Evolutionary conservation across 106 monocot species (phyloP).

Genomic region (Dendrobium officinale): DNA sequence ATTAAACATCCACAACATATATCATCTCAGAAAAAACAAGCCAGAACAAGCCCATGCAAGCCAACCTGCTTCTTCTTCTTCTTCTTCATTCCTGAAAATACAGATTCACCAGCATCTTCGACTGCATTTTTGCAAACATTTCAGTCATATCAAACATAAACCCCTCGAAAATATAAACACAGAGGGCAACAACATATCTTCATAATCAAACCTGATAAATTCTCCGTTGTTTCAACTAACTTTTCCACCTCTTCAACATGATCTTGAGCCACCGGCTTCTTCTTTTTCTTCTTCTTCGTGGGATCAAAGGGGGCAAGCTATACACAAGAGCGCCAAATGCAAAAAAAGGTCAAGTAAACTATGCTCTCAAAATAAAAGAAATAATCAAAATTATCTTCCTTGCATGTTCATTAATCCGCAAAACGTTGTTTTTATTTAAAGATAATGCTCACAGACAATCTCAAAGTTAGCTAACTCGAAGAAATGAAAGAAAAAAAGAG

Average conservation of each 20-base stretch:
- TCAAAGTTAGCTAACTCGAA: neutral
- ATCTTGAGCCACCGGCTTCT: constrained; percentile 54
- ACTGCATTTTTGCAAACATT: constrained; percentile 19
- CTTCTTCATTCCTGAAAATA: constrained; percentile 85
- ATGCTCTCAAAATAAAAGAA: neutral
- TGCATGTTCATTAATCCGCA: too few species aligned
- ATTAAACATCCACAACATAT: neutral
- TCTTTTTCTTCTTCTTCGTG: constrained; percentile 77
- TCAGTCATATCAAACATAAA: neutral
- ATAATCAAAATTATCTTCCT: neutral
- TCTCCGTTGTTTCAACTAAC: constrained; percentile 38
- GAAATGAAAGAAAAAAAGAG: neutral
- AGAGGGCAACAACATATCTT: neutral
- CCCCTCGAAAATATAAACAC: neutral
- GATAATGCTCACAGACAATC: neutral
- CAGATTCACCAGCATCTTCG: constrained; percentile 48
- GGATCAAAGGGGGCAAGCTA: constrained; percentile 59
- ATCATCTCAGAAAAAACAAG: neutral
- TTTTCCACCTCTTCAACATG: constrained; percentile 32
- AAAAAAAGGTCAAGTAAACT: neutral
- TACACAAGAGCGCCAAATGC: constrained; percentile 10
- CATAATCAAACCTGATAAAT: constrained; percentile 30
- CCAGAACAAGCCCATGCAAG: neutral
- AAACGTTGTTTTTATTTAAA: neutral
- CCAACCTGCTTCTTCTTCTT: constrained; percentile 94